phyloP scores from a whole-genome alignment of 164 flowering plant species.

The Berberis thunbergii region DNA sequence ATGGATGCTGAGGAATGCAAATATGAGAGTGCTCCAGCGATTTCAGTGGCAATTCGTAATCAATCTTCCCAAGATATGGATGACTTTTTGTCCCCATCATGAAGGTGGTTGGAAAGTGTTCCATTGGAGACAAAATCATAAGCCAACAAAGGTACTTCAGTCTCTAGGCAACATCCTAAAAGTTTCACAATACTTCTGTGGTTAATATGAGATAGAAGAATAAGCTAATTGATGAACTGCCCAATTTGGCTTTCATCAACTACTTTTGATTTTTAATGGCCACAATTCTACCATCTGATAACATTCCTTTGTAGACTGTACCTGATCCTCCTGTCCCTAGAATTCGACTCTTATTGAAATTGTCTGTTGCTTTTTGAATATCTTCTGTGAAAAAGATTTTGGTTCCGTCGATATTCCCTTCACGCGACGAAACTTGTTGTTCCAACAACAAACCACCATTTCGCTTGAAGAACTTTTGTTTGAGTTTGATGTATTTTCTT shows the following conservation, averaged over 20 bases:
- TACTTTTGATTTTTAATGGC: neutral
- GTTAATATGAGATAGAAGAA: neutral
- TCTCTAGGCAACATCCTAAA: neutral
- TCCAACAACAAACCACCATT: neutral
- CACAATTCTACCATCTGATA: neutral
- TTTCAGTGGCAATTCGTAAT: neutral
- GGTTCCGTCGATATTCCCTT: neutral
- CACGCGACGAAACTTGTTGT: neutral
- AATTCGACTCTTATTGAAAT: neutral
- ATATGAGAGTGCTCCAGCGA: neutral
- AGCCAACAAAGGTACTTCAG: neutral
- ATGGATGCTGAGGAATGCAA: neutral
- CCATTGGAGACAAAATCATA: neutral
- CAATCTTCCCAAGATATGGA: neutral
- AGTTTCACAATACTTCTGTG: neutral
- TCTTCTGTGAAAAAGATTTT: neutral
- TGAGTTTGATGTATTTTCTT: neutral
- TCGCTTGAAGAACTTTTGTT: neutral
- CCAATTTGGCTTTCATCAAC: conserved; percentile 1
- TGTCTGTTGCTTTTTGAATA: neutral
- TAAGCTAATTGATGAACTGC: neutral
- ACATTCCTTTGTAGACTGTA: conserved; percentile 1
- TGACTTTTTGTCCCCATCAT: neutral
- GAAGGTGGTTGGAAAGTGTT: neutral
- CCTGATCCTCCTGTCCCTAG: neutral